A percentile compares a stretch with the other conserved stretches of the same genome.
Evolutionary conservation across 371 early-diverging fungal genomes (phyloP).

Genomic region (Gilbertella persicaria): DNA sequence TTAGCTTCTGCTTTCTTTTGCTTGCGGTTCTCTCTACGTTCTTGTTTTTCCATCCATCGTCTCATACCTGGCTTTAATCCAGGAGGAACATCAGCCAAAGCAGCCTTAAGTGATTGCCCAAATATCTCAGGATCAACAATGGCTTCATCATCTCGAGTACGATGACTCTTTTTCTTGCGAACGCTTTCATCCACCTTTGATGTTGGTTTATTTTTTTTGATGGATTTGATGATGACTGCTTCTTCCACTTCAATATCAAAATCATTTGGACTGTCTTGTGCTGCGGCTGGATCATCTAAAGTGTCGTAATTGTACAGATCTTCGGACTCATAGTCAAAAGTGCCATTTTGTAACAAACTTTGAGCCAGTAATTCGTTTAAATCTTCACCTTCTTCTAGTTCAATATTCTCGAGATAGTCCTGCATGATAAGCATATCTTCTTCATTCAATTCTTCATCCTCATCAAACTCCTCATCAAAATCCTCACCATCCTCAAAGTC

Average conservation of each 20-base stretch:
- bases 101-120: conserved; percentile 24
- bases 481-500: background rate
- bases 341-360: too few relatives aligned
- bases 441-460: conserved; percentile 10
- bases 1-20: conserved; percentile 19
- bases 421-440: conserved; percentile 38
- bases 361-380: conserved; percentile 17
- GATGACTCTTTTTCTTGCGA: conserved; percentile 10
- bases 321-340: too few relatives aligned
- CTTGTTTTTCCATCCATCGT: conserved; percentile 30
- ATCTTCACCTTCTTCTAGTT: conserved; percentile 20
- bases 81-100: conserved; percentile 27
- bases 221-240: too few relatives aligned
- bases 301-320: conserved; percentile 19
- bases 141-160: conserved; percentile 16
- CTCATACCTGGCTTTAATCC: conserved; percentile 24
- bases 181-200: background rate
- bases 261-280: background rate
- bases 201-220: background rate
- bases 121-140: conserved; percentile 22
- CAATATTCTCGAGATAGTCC: conserved; percentile 44
- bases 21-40: conserved; percentile 15
- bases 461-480: conserved; percentile 2
- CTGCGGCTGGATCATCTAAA: background rate
- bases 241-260: conserved; percentile 13